These are phyloP conservation scores for Vachellia pachyceras DNA, from an alignment of 306 rosid species.

Conservation along the genomic window DNA sequence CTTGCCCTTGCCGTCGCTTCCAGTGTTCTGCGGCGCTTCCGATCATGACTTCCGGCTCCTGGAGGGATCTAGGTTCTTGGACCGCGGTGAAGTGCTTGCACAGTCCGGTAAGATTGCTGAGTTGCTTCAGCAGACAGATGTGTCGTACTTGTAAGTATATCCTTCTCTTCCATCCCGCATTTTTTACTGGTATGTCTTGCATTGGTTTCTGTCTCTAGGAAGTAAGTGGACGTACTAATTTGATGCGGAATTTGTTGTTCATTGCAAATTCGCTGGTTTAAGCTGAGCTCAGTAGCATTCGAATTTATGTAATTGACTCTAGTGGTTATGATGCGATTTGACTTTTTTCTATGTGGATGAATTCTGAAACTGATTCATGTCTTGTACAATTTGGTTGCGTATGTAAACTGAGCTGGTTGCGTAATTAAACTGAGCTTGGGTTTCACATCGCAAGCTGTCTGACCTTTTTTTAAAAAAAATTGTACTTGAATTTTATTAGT, in stretches of 20 bases:
- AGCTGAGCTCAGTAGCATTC: constrained; percentile 22
- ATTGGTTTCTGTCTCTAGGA: constrained; percentile 33
- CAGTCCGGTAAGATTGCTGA: constrained; percentile 84
- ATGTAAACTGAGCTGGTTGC: background rate
- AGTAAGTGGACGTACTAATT: constrained; percentile 26
- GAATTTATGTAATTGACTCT: constrained; percentile 26
- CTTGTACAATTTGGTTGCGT: background rate
- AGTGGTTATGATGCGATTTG: constrained; percentile 14
- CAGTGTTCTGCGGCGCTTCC: constrained; percentile 86
- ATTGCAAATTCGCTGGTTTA: constrained; percentile 20
- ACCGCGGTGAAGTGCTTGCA: constrained; percentile 60
- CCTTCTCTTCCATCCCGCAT: constrained; percentile 1
- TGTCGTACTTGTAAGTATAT: constrained; percentile 81
- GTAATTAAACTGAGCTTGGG: constrained; percentile 3
- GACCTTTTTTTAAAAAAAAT: background rate
- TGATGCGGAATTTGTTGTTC: background rate
- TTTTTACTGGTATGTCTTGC: constrained; percentile 6
- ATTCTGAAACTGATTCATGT: background rate
- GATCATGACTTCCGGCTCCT: constrained; percentile 69
- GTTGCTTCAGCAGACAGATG: constrained; percentile 82
- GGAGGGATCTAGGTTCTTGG: constrained; percentile 59
- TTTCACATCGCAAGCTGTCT: constrained; percentile 28
- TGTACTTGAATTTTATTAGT: constrained; percentile 19
- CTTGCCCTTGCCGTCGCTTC: constrained; percentile 92
- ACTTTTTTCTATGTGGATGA: background rate